Conservation (phyloP, 83 land plant species). For the Isoetes engelmannii region DNA sequence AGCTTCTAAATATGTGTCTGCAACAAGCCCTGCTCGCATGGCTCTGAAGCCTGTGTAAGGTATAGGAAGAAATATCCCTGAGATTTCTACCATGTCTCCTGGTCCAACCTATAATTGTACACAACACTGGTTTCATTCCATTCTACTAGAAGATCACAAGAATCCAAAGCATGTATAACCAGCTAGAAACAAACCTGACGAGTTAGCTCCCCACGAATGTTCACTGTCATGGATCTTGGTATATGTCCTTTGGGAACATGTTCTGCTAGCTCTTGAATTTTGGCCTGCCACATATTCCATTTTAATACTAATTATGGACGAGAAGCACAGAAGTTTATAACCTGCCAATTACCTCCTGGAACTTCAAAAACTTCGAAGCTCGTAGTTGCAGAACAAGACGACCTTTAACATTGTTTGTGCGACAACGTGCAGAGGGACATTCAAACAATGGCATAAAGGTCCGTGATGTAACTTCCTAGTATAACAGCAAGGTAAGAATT, state of each 20-base stretch:
- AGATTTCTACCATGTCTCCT: slow-evolving; percentile 88
- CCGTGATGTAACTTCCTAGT: slow-evolving; percentile 89
- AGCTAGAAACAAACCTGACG: slow-evolving; percentile 54
- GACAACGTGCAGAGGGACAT: slow-evolving; percentile 81
- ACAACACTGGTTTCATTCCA: background rate
- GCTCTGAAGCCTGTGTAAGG: slow-evolving; percentile 92
- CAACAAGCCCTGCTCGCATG: slow-evolving; percentile 94
- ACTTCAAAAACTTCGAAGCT: slow-evolving; percentile 90
- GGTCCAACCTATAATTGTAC: slow-evolving; percentile 65
- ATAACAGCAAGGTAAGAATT: background rate
- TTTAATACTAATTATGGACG: background rate
- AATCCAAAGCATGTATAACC: background rate
- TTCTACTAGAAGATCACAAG: background rate
- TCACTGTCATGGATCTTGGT: slow-evolving; percentile 84
- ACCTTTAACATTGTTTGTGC: slow-evolving; percentile 71
- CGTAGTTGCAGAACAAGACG: slow-evolving; percentile 76
- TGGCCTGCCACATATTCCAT: slow-evolving; percentile 53
- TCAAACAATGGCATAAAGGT: slow-evolving; percentile 88
- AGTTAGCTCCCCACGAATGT: slow-evolving; percentile 89
- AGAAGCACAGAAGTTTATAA: background rate
- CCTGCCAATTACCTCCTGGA: slow-evolving; percentile 73
- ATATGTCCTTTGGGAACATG: slow-evolving; percentile 99
- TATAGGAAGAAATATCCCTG: slow-evolving; percentile 95
- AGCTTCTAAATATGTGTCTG: slow-evolving; percentile 92
- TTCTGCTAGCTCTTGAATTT: slow-evolving; percentile 91